phyloP scores from a whole-genome alignment of 257 asterid species.

The Fraxinus cuspidata region DNA sequence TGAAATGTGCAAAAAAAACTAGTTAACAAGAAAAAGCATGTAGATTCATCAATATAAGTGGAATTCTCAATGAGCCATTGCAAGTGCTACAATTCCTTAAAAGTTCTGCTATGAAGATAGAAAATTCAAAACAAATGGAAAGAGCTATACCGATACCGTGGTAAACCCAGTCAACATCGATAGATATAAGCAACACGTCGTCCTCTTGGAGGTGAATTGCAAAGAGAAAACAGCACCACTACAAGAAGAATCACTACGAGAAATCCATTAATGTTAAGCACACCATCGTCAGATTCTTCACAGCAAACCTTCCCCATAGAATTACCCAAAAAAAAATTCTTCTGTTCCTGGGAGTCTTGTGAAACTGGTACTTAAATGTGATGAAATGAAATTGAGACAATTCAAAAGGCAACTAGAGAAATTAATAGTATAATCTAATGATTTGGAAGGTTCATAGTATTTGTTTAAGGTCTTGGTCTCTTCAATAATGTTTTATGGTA shows the following conservation, averaged over 20 bases:
- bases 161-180: slow-evolving; percentile 8
- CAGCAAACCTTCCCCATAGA: slow-evolving; percentile 45
- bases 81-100: neutral
- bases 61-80: neutral
- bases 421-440: neutral
- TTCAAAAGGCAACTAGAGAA: neutral
- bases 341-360: neutral
- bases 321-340: neutral
- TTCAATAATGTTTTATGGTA: neutral
- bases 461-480: neutral
- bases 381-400: neutral
- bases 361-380: neutral
- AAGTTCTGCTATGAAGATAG: neutral
- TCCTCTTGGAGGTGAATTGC: slow-evolving; percentile 25
- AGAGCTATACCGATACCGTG: slow-evolving; percentile 23
- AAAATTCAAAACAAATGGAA: neutral
- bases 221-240: slow-evolving; percentile 29
- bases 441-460: neutral
- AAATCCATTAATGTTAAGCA: slow-evolving; percentile 23
- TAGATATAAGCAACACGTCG: slow-evolving; percentile 20
- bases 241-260: slow-evolving; percentile 32
- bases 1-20: too few species aligned
- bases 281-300: slow-evolving; percentile 28
- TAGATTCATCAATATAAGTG: neutral
- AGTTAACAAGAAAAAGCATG: neutral